Conservation (phyloP, 768 basidiomycete species). For the Amanita inopinata region DNA sequence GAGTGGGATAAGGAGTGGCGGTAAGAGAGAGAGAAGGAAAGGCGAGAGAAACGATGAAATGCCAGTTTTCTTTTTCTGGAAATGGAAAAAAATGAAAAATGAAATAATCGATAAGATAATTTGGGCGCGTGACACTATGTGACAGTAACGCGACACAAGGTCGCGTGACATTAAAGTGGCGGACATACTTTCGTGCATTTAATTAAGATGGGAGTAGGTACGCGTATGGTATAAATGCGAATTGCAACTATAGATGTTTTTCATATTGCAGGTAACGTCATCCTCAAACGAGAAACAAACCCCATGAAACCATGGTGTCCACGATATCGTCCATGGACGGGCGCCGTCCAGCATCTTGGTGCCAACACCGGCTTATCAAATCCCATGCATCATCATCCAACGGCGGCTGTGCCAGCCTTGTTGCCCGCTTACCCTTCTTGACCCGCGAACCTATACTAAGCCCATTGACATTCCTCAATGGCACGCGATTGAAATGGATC, state of each 20-base stretch:
- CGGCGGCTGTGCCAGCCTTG: not conserved
- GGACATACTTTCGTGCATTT: too few species aligned
- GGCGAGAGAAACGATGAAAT: slow-evolving; percentile 14
- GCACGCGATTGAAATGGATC: not conserved
- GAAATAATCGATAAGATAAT: not conserved
- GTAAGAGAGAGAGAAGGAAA: slow-evolving; percentile 10
- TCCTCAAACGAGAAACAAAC: too few species aligned
- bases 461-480: not conserved
- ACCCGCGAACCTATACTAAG: not conserved
- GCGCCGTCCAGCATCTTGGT: slow-evolving; percentile 1
- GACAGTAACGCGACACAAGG: too few species aligned
- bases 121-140: too few species aligned
- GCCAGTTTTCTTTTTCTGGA: slow-evolving; percentile 15
- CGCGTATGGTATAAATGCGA: too few species aligned
- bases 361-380: not conserved
- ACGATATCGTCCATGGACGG: not conserved
- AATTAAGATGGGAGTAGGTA: too few species aligned
- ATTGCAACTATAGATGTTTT: too few species aligned
- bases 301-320: slow-evolving; percentile 4
- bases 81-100: slow-evolving; percentile 1
- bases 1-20: slow-evolving; percentile 4
- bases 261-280: too few species aligned
- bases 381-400: slow-evolving; percentile 3
- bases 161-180: too few species aligned
- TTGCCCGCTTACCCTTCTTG: not conserved